Percentiles rank a stretch among this genome's conserved stretches.
phyloP scores from a whole-genome alignment of 129 eudicot species.

The Helichrysum umbraculigerum region DNA sequence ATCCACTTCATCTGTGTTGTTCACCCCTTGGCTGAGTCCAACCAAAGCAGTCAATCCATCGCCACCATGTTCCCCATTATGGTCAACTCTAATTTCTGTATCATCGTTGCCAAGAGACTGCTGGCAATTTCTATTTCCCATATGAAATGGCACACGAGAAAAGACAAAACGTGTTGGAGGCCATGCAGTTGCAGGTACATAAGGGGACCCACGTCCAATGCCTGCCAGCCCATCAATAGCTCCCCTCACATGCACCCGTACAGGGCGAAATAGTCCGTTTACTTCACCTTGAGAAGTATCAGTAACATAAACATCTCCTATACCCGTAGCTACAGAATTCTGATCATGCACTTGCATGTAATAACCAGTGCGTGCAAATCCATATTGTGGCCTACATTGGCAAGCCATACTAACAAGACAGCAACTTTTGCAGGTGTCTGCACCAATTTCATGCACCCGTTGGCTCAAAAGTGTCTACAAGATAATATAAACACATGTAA shows the following conservation, averaged over 20 bases:
- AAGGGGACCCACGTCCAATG: constrained; percentile 87
- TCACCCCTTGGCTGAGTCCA: constrained; percentile 89
- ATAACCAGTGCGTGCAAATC: constrained; percentile 68
- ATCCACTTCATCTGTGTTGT: constrained; percentile 49
- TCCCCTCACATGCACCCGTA: constrained; percentile 84
- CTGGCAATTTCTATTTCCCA: constrained; percentile 83
- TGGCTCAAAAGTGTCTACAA: constrained; percentile 90
- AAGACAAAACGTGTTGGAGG: constrained; percentile 93
- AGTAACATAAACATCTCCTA: constrained; percentile 69
- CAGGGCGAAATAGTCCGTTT: constrained; percentile 83
- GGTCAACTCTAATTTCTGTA: constrained; percentile 72
- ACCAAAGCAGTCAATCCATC: constrained; percentile 96
- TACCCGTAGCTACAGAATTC: constrained; percentile 44
- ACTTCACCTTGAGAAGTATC: constrained; percentile 79
- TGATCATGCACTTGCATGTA: constrained; percentile 86
- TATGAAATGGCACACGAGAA: constrained; percentile 85
- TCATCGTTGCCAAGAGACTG: constrained; percentile 89
- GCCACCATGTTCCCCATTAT: constrained; percentile 71
- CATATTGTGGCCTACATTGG: constrained; percentile 80
- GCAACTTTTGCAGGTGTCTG: constrained; percentile 92
- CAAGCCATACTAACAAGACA: constrained; percentile 78
- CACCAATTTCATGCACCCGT: constrained; percentile 90
- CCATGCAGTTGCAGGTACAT: constrained; percentile 75
- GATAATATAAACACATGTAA: constrained; percentile 17
- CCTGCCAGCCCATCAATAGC: constrained; percentile 94